Percentiles rank a stretch among this genome's conserved stretches.
Conservation (phyloP, 2,329 filamentous ascomycete genomes). For the Cytospora chrysosperma region DNA sequence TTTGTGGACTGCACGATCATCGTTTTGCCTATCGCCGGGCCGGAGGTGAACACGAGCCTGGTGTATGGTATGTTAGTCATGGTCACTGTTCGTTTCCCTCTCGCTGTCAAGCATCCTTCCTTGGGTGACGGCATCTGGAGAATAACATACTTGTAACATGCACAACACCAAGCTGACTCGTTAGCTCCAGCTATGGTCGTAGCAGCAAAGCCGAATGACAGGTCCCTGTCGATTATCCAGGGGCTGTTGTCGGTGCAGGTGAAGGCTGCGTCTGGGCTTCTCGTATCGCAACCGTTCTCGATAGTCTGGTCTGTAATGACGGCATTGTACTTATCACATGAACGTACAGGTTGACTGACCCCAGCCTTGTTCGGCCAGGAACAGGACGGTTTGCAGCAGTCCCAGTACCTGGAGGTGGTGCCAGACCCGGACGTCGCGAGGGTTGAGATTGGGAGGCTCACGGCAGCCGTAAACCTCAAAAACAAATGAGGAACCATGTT, state of each 20-base stretch:
- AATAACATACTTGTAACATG: constrained; percentile 52
- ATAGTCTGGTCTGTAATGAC: constrained; percentile 50
- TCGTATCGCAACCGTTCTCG: constrained; percentile 49
- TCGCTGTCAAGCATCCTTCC: no score
- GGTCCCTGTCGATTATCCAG: constrained; percentile 56
- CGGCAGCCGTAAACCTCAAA: neutral
- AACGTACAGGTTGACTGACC: constrained; percentile 49
- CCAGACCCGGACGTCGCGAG: neutral
- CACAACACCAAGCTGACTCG: constrained; percentile 65
- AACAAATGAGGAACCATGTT: neutral
- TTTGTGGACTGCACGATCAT: constrained; percentile 66
- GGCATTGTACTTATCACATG: constrained; percentile 55
- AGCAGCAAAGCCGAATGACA: constrained; percentile 65
- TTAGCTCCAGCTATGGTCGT: constrained; percentile 53
- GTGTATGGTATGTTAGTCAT: constrained; percentile 31
- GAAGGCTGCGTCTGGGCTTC: constrained; percentile 52
- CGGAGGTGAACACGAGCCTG: constrained; percentile 40
- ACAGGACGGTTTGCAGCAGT: constrained; percentile 72
- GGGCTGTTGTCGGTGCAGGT: constrained; percentile 63
- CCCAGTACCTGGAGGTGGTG: constrained; percentile 48
- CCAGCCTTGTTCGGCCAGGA: constrained; percentile 57
- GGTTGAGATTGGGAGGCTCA: neutral
- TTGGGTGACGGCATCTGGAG: no score
- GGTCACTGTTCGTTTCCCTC: no score
- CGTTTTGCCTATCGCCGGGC: constrained; percentile 55